phyloP scores from a whole-genome alignment of 2,329 filamentous ascomycete species.

The Fusarium hainanense region DNA sequence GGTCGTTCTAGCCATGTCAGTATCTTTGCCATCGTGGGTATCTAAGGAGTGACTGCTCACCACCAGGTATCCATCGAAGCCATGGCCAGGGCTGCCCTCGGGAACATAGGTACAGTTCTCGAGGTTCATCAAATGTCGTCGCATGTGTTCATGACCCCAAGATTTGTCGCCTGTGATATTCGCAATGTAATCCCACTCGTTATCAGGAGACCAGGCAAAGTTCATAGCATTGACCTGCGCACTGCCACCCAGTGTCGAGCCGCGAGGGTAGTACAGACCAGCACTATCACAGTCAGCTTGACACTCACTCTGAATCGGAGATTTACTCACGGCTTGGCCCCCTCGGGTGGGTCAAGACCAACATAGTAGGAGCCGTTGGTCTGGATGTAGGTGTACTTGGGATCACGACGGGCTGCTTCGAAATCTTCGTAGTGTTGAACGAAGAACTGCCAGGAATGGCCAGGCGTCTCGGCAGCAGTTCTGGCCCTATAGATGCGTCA shows the following conservation, averaged over 20 bases:
- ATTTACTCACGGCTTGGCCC: neutral
- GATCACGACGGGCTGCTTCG: constrained; percentile 4
- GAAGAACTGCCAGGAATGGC: constrained; percentile 5
- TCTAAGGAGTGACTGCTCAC: neutral
- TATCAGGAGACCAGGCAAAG: constrained; percentile 1
- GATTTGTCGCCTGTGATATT: neutral
- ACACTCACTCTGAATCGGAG: neutral
- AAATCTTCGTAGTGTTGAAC: constrained; percentile 15
- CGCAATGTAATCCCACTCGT: constrained; percentile 10
- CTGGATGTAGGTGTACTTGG: constrained; percentile 17
- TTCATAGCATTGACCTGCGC: constrained; percentile 13
- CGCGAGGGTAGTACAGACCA: constrained; percentile 11
- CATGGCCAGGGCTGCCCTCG: neutral
- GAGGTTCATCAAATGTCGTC: neutral
- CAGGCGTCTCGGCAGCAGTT: constrained; percentile 6
- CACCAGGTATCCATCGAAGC: neutral
- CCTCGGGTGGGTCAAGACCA: constrained; percentile 1
- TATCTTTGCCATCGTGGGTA: rapidly evolving
- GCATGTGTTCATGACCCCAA: constrained; percentile 11
- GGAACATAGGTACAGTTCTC: constrained; percentile 9
- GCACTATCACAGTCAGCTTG: neutral
- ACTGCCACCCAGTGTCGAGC: neutral
- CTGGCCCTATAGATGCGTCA: neutral
- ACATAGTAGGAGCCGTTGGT: constrained; percentile 12
- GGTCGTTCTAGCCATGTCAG: neutral